Evolutionary conservation across 2,329 filamentous ascomycete species (phyloP), one percentile per base, ranked within the genome.

Genomic region (Aspergillus sp.): DNA sequence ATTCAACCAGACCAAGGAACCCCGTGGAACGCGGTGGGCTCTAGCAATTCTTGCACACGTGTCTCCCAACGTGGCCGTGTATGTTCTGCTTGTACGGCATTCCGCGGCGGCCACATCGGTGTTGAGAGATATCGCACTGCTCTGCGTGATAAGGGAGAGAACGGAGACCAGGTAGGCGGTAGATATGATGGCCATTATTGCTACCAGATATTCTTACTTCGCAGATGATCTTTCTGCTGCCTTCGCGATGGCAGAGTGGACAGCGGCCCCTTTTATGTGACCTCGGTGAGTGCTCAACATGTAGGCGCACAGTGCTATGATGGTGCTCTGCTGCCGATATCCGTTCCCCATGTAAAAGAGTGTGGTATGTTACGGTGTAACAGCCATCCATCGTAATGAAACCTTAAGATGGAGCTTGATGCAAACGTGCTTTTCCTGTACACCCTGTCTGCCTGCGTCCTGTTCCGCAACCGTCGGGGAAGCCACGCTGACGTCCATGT

Each of bases 31-130:
- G n/a, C 47, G 12, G 7, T 59, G 37, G 3, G 21, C 39, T 4
- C 35, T 27, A 15, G 48, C 49, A 3, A 59, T 59, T 12, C n/a
- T 53, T 14, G 15, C 27, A 11, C 53, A 59, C 15, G 43, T 40
- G 17, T 59, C 57, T 23, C 57, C 57, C n/a, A 21, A 19, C n/a
- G 24, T 27, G 1, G 49, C 53, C 6, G 39, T 46, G 23, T 56
- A 54, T 15, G 39, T 56, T 37, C 31, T 40, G 19, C 39, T 56
- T 15, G 53, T 39, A 12, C 14, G 5, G n/a, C 57, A 56, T 31
- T 19, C 41, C 3, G 49, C 46, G 1, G 31, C 21, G 8, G 15
- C 2, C 4, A 31, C 1, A 5, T 17, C 9, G 4, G 4, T 11
- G 21, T 35, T 24, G 6, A 50, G 35, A 15, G n/a, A 37, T 3